Base-by-base conservation (phyloP, 2,329 filamentous ascomycete genomes). In the Zelopaecilomyces penicillatus region DNA sequence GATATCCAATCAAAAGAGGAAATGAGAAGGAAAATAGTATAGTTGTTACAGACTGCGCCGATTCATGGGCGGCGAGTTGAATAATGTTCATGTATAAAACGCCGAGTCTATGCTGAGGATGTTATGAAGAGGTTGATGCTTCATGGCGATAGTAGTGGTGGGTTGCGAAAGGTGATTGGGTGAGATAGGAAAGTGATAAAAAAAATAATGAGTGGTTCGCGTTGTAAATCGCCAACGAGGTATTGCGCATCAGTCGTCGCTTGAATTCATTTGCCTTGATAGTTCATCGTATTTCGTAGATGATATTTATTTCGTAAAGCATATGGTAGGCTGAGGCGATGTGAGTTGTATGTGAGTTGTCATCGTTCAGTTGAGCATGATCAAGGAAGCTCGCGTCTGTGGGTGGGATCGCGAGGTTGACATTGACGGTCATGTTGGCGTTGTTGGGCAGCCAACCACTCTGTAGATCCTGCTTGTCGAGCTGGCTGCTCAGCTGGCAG, bases 401-500 rank as follows among this genome's bases (percentile, higher is more conserved):
- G 68, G 43, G 58, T 63, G 28, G 70, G 71, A 55, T 74, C 69
- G 45, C 69, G 66, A 7, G 70, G 67, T 38, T 64, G 65, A 45
- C 64, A 68, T 33, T 64, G 65, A 37, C 62, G 61, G 47, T 63
- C 58, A 44, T 59, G 64, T 26, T 63, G 64, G 50, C 66, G 65
- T 54, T 73, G 68, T 46, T 71, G 67, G 46, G 74, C 70, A 42
- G 69, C 65, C 44, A 72, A 52, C 70, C 73, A 76, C 55, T 76
- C 73, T 11, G 71, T 59, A 35, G 72, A 70, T 38, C 72, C 71
- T 39, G 65, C 70, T 50, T 76, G 73, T 51, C 70, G 64, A 30
- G 64, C 69, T n/a, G 73, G 76, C 51, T 78, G 73, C 61, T 83
- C 79, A 34, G 72, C 73, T 47, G 78, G 79, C 50, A 78, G 47